phyloP scores from a whole-genome alignment of 1,284 basidiomycete species.

The Ustilago nuda region DNA sequence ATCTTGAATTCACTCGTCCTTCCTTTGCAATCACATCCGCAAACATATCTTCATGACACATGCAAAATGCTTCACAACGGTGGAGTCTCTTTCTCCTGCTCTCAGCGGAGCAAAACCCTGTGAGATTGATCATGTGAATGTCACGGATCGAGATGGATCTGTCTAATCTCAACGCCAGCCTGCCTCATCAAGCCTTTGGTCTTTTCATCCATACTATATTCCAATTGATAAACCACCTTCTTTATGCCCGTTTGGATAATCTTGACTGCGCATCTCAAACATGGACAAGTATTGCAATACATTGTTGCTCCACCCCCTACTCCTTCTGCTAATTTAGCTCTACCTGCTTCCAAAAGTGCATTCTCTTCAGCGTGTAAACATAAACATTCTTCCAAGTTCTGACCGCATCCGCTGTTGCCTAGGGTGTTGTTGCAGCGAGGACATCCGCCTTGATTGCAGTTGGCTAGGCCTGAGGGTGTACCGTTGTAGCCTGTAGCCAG shows the following conservation, averaged over 20 bases:
- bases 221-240: slow-evolving; percentile 93
- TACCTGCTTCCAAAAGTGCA: slow-evolving; percentile 89
- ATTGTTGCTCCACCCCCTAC: slow-evolving; percentile 77
- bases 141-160: slow-evolving; percentile 47
- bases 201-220: slow-evolving; percentile 76
- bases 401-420: slow-evolving; percentile 69
- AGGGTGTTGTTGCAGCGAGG: slow-evolving; percentile 61
- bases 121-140: not conserved
- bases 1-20: not conserved
- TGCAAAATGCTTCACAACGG: too few relatives aligned
- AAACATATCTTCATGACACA: not conserved
- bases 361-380: slow-evolving; percentile 99
- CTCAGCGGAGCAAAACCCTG: not conserved
- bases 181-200: slow-evolving; percentile 68
- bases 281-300: slow-evolving; percentile 94
- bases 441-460: slow-evolving; percentile 69
- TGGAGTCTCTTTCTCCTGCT: too few relatives aligned
- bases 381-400: slow-evolving; percentile 82
- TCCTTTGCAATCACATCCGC: not conserved
- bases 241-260: slow-evolving; percentile 94
- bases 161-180: slow-evolving; percentile 69
- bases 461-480: slow-evolving; percentile 83
- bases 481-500: slow-evolving; percentile 99
- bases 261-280: slow-evolving; percentile 93
- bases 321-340: slow-evolving; percentile 70